These are phyloP conservation scores for Sporisorium graminicola DNA, from an alignment of 1,284 basidiomycete genomes.

Conservation along the genomic window DNA sequence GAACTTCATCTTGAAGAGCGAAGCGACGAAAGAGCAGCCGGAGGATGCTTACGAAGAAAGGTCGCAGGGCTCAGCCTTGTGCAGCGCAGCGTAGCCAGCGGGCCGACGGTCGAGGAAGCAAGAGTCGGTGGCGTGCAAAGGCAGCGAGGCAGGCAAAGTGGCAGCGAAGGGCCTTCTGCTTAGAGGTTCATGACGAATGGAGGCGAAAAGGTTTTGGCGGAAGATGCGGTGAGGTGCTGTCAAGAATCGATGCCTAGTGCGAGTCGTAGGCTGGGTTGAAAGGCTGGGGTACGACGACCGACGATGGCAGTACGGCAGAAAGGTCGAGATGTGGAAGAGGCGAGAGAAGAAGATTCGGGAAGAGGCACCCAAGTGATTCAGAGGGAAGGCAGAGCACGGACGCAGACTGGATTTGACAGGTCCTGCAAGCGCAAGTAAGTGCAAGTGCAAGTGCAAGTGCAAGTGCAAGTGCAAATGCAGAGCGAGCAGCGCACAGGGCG, in stretches of 20 bases:
- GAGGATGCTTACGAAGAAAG: neutral
- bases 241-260: neutral
- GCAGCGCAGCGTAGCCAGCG: neutral
- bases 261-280: neutral
- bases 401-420: neutral
- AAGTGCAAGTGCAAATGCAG: too few species aligned
- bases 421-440: neutral
- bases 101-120: neutral
- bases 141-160: neutral
- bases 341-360: neutral
- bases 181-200: constrained; percentile 2
- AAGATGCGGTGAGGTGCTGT: too few species aligned
- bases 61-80: neutral
- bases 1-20: constrained; percentile 76
- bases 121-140: neutral
- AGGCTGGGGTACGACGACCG: neutral
- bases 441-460: too few species aligned
- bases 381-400: neutral
- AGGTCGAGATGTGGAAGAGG: neutral
- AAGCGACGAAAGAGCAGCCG: neutral
- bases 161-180: neutral
- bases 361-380: neutral
- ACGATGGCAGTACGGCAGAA: neutral
- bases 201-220: neutral
- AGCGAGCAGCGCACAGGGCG: too few species aligned